Conservation (phyloP, 768 basidiomycete genomes). For the Serendipita sp. region DNA sequence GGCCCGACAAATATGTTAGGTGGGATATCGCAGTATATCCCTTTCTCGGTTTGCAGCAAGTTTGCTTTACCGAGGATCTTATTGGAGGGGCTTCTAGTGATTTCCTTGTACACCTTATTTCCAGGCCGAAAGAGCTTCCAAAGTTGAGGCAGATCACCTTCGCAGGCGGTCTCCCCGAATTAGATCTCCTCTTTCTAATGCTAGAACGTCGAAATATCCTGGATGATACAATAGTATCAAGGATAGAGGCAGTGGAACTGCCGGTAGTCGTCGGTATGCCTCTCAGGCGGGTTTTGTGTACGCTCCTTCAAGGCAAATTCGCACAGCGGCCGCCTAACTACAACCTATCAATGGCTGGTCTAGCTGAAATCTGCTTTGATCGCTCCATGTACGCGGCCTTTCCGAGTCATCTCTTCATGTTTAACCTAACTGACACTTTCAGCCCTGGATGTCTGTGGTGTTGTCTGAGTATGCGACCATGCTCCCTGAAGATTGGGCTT, state of each 20-base stretch:
- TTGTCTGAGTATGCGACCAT: not conserved
- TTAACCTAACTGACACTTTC: not conserved
- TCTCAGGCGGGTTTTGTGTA: not conserved
- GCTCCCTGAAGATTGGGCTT: not conserved
- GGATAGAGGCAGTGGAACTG: not conserved
- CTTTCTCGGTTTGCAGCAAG: not conserved
- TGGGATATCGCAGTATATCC: not conserved
- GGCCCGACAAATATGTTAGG: not conserved
- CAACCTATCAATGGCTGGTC: not conserved
- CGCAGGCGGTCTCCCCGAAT: not conserved
- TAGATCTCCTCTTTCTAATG: not conserved
- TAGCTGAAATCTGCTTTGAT: not conserved
- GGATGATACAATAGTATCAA: not conserved
- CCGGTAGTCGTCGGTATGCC: not conserved
- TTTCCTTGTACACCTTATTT: not conserved
- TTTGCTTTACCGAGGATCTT: not conserved
- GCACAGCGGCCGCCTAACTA: not conserved
- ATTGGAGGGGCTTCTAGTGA: not conserved
- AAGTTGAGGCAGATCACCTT: not conserved
- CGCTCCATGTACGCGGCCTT: not conserved
- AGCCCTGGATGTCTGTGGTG: not conserved
- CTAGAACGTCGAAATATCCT: not conserved
- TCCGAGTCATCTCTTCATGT: not conserved
- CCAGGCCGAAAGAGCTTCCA: not conserved
- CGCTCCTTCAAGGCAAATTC: not conserved